Evolutionary conservation across 2,329 filamentous ascomycete species (phyloP).

Genomic region (Didymella lethalis): DNA sequence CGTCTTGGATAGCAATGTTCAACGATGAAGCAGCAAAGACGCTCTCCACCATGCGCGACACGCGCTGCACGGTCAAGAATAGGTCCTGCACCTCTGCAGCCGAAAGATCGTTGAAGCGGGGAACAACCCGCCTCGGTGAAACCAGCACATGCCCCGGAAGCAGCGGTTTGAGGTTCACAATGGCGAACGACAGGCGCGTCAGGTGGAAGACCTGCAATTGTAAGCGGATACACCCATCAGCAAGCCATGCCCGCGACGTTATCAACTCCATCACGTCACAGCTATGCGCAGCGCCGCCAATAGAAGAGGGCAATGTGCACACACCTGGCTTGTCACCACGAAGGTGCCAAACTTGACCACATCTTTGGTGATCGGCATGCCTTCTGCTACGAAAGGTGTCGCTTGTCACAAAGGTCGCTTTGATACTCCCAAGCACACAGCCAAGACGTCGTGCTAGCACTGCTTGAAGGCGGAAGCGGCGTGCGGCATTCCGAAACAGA

Average conservation of each 20-base stretch:
- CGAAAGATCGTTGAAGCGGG: slow-evolving; percentile 77
- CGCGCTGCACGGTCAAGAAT: slow-evolving; percentile 83
- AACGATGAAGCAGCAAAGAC: slow-evolving; percentile 74
- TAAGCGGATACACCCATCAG: slow-evolving; percentile 16
- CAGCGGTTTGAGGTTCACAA: slow-evolving; percentile 95
- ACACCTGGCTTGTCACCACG: slow-evolving; percentile 56
- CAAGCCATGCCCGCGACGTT: slow-evolving; percentile 4
- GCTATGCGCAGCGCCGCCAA: slow-evolving; percentile 20
- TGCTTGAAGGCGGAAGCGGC: slow-evolving; percentile 16
- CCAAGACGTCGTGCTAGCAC: slow-evolving; percentile 18
- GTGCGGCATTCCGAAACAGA: slow-evolving; percentile 17
- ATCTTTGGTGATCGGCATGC: slow-evolving; percentile 52
- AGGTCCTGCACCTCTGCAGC: slow-evolving; percentile 79
- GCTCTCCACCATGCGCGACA: slow-evolving; percentile 76
- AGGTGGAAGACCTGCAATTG: slow-evolving; percentile 79
- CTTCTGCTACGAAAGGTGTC: slow-evolving; percentile 17
- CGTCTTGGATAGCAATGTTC: slow-evolving; percentile 96
- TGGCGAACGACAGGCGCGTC: slow-evolving; percentile 80
- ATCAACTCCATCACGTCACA: slow-evolving; percentile 18
- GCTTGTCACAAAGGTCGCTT: slow-evolving; percentile 14
- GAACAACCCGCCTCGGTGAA: slow-evolving; percentile 73
- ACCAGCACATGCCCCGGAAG: slow-evolving; percentile 93
- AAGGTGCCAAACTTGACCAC: slow-evolving; percentile 55
- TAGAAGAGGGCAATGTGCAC: slow-evolving; percentile 13
- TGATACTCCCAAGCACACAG: slow-evolving; percentile 11